These are phyloP conservation scores for Verticillium tricorpus DNA, from an alignment of 2,329 filamentous ascomycete species.

Conservation along the genomic window DNA sequence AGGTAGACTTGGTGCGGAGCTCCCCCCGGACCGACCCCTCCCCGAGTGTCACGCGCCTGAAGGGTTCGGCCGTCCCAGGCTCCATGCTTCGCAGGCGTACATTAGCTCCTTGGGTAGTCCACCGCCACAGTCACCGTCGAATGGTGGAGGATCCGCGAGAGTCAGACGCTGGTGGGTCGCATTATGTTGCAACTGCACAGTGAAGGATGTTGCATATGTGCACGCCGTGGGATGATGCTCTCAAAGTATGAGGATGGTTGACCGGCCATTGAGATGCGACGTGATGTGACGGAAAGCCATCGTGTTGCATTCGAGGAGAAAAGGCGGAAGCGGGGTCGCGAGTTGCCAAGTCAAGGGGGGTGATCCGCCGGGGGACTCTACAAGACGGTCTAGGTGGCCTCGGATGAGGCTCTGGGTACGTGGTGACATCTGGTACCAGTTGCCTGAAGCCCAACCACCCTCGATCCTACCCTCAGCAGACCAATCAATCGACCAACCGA, in stretches of 20 bases:
- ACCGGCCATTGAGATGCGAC: background rate
- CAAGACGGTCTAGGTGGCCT: background rate
- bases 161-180: background rate
- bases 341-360: background rate
- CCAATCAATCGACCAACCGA: background rate
- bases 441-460: background rate
- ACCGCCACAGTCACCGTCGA: background rate
- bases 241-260: background rate
- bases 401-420: background rate
- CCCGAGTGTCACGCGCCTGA: background rate
- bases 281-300: background rate
- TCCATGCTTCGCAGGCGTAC: background rate
- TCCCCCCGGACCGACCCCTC: background rate
- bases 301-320: background rate
- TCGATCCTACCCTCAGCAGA: no score
- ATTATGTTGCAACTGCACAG: background rate
- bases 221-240: background rate
- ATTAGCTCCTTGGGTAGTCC: background rate
- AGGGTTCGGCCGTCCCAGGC: background rate
- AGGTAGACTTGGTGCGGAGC: background rate
- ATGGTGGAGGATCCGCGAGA: background rate
- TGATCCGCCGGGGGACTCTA: no score
- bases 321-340: background rate
- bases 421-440: background rate
- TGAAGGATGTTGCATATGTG: background rate